These are phyloP conservation scores for Fusarium xylarioides DNA, from an alignment of 2,329 filamentous ascomycete genomes.

Conservation along the genomic window DNA sequence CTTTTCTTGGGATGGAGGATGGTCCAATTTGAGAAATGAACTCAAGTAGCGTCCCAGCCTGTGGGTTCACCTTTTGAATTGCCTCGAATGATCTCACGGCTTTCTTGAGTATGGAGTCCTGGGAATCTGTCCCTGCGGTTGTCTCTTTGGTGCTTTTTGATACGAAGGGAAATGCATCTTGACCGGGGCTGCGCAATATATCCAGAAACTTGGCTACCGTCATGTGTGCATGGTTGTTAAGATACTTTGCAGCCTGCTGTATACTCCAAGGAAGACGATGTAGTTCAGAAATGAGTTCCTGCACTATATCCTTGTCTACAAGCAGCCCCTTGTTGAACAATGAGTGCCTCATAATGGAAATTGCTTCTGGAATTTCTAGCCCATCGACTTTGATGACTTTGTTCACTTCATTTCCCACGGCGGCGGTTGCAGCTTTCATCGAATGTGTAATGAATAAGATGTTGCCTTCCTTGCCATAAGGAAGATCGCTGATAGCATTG, in stretches of 20 bases:
- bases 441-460: neutral
- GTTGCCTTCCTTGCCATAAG: fast-evolving
- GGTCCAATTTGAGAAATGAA: neutral
- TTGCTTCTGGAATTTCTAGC: fast-evolving
- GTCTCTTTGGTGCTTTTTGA: too few relatives aligned
- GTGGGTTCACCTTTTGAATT: fast-evolving
- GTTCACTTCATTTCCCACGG: too few relatives aligned
- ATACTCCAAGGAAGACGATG: neutral
- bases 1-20: neutral
- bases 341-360: neutral
- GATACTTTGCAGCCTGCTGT: too few relatives aligned
- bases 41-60: neutral
- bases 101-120: too few relatives aligned
- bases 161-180: too few relatives aligned
- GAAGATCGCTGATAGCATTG: neutral
- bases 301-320: neutral
- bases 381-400: too few relatives aligned
- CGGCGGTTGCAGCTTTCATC: too few relatives aligned
- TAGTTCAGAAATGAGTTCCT: neutral
- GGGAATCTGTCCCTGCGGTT: too few relatives aligned
- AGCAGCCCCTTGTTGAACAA: neutral
- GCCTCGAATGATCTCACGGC: too few relatives aligned
- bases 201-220: too few relatives aligned
- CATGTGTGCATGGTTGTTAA: too few relatives aligned
- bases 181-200: too few relatives aligned